Conservation (phyloP, 108 stramenopile genomes). For the Nitzschia palea region DNA sequence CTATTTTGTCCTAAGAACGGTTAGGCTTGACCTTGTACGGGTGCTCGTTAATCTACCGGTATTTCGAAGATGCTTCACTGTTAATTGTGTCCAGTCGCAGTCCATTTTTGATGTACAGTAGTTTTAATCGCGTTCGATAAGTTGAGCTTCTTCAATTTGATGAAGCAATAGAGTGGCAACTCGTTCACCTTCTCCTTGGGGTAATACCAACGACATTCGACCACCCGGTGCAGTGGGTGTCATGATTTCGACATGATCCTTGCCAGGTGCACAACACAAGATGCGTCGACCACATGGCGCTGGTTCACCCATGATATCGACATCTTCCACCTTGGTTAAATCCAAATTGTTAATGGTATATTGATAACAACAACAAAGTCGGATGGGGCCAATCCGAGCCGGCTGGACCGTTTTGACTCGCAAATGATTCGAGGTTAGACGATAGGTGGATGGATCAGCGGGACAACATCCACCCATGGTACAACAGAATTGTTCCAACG, state of each 20-base stretch:
- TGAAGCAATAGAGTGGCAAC: constrained; percentile 48
- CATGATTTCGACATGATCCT: constrained; percentile 31
- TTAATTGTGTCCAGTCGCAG: no score
- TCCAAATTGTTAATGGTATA: constrained; percentile 50
- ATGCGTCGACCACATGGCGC: constrained; percentile 42
- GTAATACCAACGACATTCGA: constrained; percentile 26
- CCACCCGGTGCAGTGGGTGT: constrained; percentile 23
- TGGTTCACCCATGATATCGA: constrained; percentile 47
- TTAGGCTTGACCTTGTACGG: no score
- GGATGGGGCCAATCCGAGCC: constrained; percentile 40
- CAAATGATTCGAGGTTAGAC: constrained; percentile 40
- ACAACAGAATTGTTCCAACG: constrained; percentile 3
- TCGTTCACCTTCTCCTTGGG: constrained; percentile 37
- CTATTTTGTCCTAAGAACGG: no score
- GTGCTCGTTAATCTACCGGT: no score
- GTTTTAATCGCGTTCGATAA: constrained; percentile 43
- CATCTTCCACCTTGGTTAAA: constrained; percentile 47
- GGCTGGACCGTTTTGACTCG: constrained; percentile 43
- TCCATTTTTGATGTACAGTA: background rate
- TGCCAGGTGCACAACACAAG: constrained; percentile 34
- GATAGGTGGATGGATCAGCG: constrained; percentile 45
- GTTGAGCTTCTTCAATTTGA: constrained; percentile 55
- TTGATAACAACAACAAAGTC: constrained; percentile 35
- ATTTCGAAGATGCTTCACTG: no score
- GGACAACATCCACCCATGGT: constrained; percentile 48